Conservation (phyloP, 306 rosid genomes). For the Phaseolus lunatus region DNA sequence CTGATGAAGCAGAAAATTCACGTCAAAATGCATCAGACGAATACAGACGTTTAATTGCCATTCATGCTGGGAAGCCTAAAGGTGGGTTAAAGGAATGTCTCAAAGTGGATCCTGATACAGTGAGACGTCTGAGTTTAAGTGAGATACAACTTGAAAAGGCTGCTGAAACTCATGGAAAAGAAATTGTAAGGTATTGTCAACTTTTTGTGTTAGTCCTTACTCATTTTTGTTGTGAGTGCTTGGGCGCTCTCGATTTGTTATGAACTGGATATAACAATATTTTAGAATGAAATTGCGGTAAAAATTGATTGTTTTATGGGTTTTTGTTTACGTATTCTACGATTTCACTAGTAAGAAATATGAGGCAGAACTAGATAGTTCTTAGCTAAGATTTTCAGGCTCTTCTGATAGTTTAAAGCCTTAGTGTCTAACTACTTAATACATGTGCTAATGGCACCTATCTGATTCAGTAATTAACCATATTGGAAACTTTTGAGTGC, state of each 20-base stretch:
- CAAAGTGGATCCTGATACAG: slow-evolving; percentile 85
- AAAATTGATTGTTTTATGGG: slow-evolving; percentile 2
- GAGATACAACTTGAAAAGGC: slow-evolving; percentile 91
- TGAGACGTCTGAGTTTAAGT: slow-evolving; percentile 92
- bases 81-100: slow-evolving; percentile 87
- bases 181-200: slow-evolving; percentile 75
- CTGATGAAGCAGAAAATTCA: slow-evolving; percentile 53
- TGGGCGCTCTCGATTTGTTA: background rate
- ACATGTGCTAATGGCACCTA: slow-evolving; percentile 3
- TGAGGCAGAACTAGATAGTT: background rate
- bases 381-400: background rate
- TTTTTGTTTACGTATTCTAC: slow-evolving; percentile 11
- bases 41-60: slow-evolving; percentile 82
- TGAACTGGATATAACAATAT: slow-evolving; percentile 31
- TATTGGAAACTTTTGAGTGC: slow-evolving; percentile 14
- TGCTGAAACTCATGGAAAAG: slow-evolving; percentile 67
- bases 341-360: background rate
- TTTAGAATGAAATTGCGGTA: slow-evolving; percentile 34
- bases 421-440: background rate
- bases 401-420: background rate
- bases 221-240: slow-evolving; percentile 4
- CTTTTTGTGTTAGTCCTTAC: slow-evolving; percentile 19
- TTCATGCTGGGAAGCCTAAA: slow-evolving; percentile 99
- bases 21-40: slow-evolving; percentile 62
- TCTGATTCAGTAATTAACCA: background rate